phyloP scores from a whole-genome alignment of 768 basidiomycete species.

The Naganishia vishniacii region DNA sequence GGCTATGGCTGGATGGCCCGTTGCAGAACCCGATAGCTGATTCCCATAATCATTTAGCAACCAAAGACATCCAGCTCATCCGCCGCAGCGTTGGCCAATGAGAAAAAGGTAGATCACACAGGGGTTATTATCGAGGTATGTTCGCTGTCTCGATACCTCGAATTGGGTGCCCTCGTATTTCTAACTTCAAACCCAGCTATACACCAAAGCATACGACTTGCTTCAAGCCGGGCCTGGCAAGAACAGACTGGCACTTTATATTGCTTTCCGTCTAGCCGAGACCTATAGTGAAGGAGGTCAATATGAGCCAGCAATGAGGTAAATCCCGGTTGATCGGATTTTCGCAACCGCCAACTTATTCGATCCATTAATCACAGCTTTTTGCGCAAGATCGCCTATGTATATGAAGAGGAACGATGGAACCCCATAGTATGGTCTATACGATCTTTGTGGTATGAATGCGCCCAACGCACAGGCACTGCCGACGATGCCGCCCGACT shows the following conservation, averaged over 20 bases:
- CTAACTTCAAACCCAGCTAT: conserved; percentile 56
- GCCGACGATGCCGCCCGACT: conserved; percentile 69
- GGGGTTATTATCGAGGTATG: conserved; percentile 73
- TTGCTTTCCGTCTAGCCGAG: conserved; percentile 83
- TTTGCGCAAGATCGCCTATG: conserved; percentile 89
- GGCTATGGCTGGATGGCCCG: too few species aligned
- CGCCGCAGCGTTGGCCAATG: conserved; percentile 70
- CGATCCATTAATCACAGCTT: conserved; percentile 54
- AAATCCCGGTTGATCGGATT: conserved; percentile 32
- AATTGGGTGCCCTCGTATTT: neutral
- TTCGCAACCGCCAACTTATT: neutral
- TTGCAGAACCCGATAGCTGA: too few species aligned
- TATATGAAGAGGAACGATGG: conserved; percentile 84
- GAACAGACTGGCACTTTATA: conserved; percentile 76
- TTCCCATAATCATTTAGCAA: too few species aligned
- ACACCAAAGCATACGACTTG: conserved; percentile 87
- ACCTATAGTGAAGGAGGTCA: conserved; percentile 75
- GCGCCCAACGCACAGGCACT: conserved; percentile 70
- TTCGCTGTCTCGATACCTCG: neutral
- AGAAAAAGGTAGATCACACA: conserved; percentile 86
- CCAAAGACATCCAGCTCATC: neutral
- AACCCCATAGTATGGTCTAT: conserved; percentile 65
- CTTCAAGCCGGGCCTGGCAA: conserved; percentile 79
- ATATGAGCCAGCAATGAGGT: conserved; percentile 84
- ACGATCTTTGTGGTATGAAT: conserved; percentile 72